Percentiles rank a stretch among this genome's conserved stretches.
These are phyloP conservation scores for slime mould (Dictyostelium discoideum) DNA, from an alignment of 78 protist species.

Conservation along the genomic window dicty_2.7 NC_007089.4:3414501-3415000, in stretches of 20 bases:
- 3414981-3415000: constrained; percentile 72
- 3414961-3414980: neutral
- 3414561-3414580: constrained; percentile 92
- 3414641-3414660: constrained; percentile 18
- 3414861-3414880: no score
- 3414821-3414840: no score
- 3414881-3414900: neutral
- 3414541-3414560: constrained; percentile 91
- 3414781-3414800: no score
- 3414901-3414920: neutral
- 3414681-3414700: no score
- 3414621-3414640: constrained; percentile 66
- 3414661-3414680: neutral
- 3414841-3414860: no score
- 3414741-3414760: no score
- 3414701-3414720: no score
- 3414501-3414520: constrained; percentile 85
- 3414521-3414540: constrained; percentile 69
- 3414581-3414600: constrained; percentile 50
- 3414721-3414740: no score
- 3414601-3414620: constrained; percentile 33
- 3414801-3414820: no score
- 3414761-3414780: no score
- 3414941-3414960: neutral
- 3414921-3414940: neutral